Conservation (phyloP, 2,329 filamentous ascomycete genomes). For the Cytospora paraplurivora region DNA sequence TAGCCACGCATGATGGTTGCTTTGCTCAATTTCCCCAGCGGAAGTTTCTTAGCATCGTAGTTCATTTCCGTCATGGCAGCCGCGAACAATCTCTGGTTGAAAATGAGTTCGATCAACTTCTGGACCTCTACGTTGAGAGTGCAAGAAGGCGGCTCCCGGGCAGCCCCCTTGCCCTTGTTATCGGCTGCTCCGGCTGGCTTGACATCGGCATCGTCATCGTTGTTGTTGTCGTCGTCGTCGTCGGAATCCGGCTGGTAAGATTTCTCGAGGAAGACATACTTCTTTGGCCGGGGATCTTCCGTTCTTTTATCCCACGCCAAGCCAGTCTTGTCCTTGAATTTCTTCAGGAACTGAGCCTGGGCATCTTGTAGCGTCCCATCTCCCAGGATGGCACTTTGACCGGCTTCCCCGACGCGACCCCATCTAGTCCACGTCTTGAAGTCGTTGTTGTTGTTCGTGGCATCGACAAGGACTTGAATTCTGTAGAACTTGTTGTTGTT, state of each 20-base stretch:
- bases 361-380: slow-evolving; percentile 47
- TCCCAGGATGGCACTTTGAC: slow-evolving; percentile 51
- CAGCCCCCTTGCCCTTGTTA: slow-evolving; percentile 39
- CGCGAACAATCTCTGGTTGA: slow-evolving; percentile 74
- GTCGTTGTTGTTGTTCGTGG: slow-evolving; percentile 37
- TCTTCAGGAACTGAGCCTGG: slow-evolving; percentile 56
- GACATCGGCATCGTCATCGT: slow-evolving; percentile 52
- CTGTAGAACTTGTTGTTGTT: slow-evolving; percentile 88
- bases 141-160: slow-evolving; percentile 49
- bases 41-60: slow-evolving; percentile 75
- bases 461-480: slow-evolving; percentile 58
- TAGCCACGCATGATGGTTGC: slow-evolving; percentile 75
- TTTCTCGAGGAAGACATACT: slow-evolving; percentile 80
- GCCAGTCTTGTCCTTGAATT: slow-evolving; percentile 65
- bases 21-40: slow-evolving; percentile 82
- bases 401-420: slow-evolving; percentile 72
- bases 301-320: slow-evolving; percentile 55
- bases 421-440: slow-evolving; percentile 75
- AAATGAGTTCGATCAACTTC: slow-evolving; percentile 76
- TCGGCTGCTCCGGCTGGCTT: slow-evolving; percentile 34
- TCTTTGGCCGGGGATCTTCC: slow-evolving; percentile 60
- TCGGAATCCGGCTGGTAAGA: slow-evolving; percentile 72
- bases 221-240: slow-evolving; percentile 46
- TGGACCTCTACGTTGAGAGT: slow-evolving; percentile 63
- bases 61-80: slow-evolving; percentile 67